Evolutionary conservation across 805 yeast genomes (phyloP), one percentile per base, ranked within the genome.

Genomic region (Ogataea allantospora): DNA sequence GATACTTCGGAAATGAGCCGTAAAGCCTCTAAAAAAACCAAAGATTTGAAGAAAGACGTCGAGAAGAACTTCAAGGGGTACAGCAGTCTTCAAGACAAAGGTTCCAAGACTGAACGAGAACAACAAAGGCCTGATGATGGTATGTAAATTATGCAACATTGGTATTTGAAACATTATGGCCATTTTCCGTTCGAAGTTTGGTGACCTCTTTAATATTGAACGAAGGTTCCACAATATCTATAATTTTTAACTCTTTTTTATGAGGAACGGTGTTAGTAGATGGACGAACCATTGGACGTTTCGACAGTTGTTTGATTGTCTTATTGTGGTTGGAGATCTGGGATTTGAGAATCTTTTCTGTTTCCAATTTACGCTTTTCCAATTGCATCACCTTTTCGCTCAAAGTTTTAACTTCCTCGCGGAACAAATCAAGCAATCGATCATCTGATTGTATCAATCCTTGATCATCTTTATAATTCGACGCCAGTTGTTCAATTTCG

Each of bases 61-160:
- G 26, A 30, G 17, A 26, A 33, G 10, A 32, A 43, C 27, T 17
- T 28, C 28, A 31, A 37, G 23, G 73, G 73, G 10, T 68, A 68
- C 53, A 40, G 58, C 23, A 47, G 57, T 47, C 60, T 70, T 44
- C 70, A 68, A 51, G 71, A 69, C 39, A 70, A 68, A 50, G 75
- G 74, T 10, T 27, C 58, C 34, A 62, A 68, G 46, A 57, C 60
- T 14, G 73, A 69, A 46, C 43, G 51, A 26, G 73, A 69, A 51
- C 74, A 70, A 49, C 60, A 65, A 49, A 61, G 75, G 36, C 72
- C 74, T 6, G 74, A 69, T 27, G 75, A 70, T 48, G 73, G 63
- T n/a, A 49, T 68, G 21, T 67, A 55, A 50, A n/a, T 14, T 21
- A 21, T 16, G 19, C 27, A 27, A 11, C 25, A 20, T 19, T 21